These are phyloP conservation scores for Daldinia caldariorum DNA, from an alignment of 495 filamentous ascomycete species.

Conservation along the genomic window DNA sequence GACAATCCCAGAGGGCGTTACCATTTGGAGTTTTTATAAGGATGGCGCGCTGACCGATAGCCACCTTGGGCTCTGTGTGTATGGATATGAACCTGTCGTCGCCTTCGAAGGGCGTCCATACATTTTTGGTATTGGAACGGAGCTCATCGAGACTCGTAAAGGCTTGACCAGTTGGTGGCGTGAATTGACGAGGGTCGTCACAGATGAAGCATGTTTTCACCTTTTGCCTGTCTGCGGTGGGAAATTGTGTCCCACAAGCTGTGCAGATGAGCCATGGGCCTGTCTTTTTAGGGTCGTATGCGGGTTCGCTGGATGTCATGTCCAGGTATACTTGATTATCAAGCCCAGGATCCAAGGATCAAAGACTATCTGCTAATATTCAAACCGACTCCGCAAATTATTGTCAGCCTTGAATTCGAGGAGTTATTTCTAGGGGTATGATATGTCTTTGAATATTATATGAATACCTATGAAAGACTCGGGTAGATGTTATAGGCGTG, in stretches of 20 bases:
- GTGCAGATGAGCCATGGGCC: conserved; percentile 68
- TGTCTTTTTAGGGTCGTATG: conserved; percentile 40
- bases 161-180: conserved; percentile 66
- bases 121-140: conserved; percentile 53
- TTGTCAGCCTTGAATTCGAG: neutral
- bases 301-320: conserved; percentile 30
- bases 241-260: conserved; percentile 77
- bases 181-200: conserved; percentile 79
- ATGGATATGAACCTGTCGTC: conserved; percentile 61
- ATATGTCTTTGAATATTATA: neutral
- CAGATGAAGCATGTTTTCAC: conserved; percentile 74
- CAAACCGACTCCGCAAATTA: neutral
- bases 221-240: conserved; percentile 53
- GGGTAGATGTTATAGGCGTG: neutral
- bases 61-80: conserved; percentile 69
- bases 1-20: conserved; percentile 80
- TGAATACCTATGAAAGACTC: neutral
- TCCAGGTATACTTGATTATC: neutral
- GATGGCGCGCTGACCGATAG: conserved; percentile 77
- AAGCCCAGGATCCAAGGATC: neutral
- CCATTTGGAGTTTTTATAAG: conserved; percentile 67
- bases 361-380: neutral
- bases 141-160: conserved; percentile 66
- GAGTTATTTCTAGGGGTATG: neutral
- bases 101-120: conserved; percentile 47